Evolutionary conservation across 2,329 filamentous ascomycete species (phyloP).

Genomic region (Neoscytalidium dimidiatum): DNA sequence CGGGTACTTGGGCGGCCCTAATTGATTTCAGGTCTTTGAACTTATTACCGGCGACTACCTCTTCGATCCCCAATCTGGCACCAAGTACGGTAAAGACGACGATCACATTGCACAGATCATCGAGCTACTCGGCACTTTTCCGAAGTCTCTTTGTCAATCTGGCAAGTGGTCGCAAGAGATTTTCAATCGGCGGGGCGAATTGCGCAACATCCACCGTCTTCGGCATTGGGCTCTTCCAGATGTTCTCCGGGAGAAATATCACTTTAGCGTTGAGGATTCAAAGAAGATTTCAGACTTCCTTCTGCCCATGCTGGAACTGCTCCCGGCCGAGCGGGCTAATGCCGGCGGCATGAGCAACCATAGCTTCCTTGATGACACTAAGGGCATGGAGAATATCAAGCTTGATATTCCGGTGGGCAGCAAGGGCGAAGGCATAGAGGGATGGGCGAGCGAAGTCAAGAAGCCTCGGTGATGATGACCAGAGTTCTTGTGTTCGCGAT

Average conservation of each 20-base stretch:
- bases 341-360: constrained; percentile 94
- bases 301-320: constrained; percentile 84
- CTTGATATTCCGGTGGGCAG: constrained; percentile 78
- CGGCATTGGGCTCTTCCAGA: constrained; percentile 95
- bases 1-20: not conserved
- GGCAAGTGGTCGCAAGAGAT: constrained; percentile 99
- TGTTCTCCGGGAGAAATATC: constrained; percentile 94
- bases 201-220: constrained; percentile 94
- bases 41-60: constrained; percentile 97
- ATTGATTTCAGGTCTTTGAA: constrained; percentile 78
- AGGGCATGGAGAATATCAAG: constrained; percentile 81
- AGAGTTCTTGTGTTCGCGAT: not conserved
- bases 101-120: constrained; percentile 99
- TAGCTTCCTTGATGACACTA: constrained; percentile 78
- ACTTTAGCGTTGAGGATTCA: constrained; percentile 82
- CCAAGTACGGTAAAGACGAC: constrained; percentile 98
- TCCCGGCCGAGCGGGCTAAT: constrained; percentile 87
- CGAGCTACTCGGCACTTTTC: constrained; percentile 90
- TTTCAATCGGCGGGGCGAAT: constrained; percentile 95
- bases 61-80: constrained; percentile 96
- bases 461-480: constrained; percentile 49
- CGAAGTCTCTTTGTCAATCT: constrained; percentile 84
- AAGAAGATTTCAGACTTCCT: constrained; percentile 81
- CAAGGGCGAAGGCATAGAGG: constrained; percentile 88
- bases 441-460: constrained; percentile 82